Evolutionary conservation across 305 asterid genomes (phyloP), one percentile per base, ranked within the genome.

Genomic region (Fraxinus albicans): DNA sequence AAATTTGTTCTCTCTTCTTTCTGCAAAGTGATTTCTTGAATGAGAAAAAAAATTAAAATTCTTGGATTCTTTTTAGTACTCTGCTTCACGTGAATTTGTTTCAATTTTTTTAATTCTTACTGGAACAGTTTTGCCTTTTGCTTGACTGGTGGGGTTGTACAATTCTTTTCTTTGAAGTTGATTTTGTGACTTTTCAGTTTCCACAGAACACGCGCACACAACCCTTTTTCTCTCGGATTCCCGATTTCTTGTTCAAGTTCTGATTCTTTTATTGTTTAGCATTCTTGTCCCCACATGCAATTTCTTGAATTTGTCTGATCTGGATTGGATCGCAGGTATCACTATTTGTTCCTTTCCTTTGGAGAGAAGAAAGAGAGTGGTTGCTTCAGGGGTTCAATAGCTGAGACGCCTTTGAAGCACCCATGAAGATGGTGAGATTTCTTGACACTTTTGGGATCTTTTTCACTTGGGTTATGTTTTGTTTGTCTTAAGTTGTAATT

Each of bases 291-390:
- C 87, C 86, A 86, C 90, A 82, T 86, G 89, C 90, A 84, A 79
- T 87, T 87, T 75, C 76, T 86, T 87, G 85, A 80, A 79, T 86
- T 87, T 87, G 79, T 86, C 88, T 90, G 90, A 88, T 91, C 89
- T 89, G 87, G 88, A 86, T 88, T 90, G 84, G 90, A 87, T 90
- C 92, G 81, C 88, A 74, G 80, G 87, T 84, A 79, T 88, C 90
- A 80, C 84, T 63, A 31, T 79, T 84, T 85, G 79, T 73, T 77
- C 44, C 8, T 74, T 80, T 74, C 67, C 44, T 34, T 73, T 58
- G 44, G 80, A 78, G 65, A 76, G 31, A 78, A 84, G 40, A 84
- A 78, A 72, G 85, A 77, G 73, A 40, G 63, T 35, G 78, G 78
- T 79, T 85, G 10, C 77, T 67, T 67, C 8, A 83, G 86, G 82